Evolutionary conservation across 176 grass and related monocot species (phyloP).

Genomic region (Canna indica): DNA sequence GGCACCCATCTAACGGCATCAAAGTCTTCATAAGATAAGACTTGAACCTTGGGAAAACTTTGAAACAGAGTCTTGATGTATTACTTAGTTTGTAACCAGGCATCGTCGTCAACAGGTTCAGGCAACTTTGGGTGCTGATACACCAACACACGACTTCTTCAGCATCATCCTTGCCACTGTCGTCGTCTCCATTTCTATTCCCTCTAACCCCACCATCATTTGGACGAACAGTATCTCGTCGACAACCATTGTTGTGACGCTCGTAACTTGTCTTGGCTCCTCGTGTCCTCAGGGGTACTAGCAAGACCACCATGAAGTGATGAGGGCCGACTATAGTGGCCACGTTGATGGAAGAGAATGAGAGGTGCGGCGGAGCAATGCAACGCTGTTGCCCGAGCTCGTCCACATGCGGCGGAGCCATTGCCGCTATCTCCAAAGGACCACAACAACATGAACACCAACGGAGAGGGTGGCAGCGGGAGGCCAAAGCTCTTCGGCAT

Average conservation of each 20-base stretch:
- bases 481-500: conserved; percentile 16
- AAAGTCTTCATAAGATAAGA: too few species aligned
- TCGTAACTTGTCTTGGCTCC: conserved; percentile 26
- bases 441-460: not conserved
- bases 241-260: conserved; percentile 11
- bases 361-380: conserved; percentile 27
- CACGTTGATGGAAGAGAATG: conserved; percentile 18
- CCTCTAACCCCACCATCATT: conserved; percentile 40
- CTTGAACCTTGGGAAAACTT: too few species aligned
- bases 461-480: conserved; percentile 9
- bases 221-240: conserved; percentile 37
- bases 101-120: too few species aligned
- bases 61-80: too few species aligned
- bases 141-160: conserved; percentile 49
- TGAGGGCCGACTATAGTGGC: conserved; percentile 2
- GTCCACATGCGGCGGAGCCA: conserved; percentile 15
- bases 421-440: not conserved
- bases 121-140: too few species aligned
- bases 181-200: not conserved
- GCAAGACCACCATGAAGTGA: not conserved
- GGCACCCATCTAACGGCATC: too few species aligned
- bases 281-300: conserved; percentile 2
- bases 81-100: too few species aligned
- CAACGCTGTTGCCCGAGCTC: conserved; percentile 19
- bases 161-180: conserved; percentile 36